Evolutionary conservation across 148 eudicot genomes (phyloP), one percentile per base, ranked within the genome.

Genomic region (Camellia lanceoleosa): DNA sequence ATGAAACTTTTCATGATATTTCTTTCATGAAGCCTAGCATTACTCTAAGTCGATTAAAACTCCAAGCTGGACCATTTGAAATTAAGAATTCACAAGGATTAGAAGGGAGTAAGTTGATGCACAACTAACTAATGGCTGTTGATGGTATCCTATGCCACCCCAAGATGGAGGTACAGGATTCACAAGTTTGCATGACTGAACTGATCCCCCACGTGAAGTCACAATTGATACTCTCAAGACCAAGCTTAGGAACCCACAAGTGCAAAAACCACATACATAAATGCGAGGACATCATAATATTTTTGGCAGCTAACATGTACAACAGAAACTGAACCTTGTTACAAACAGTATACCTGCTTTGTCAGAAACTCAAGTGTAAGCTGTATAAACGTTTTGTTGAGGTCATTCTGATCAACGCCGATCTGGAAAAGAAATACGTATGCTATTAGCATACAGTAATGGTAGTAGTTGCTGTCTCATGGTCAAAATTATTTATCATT

Each of bases 281-380:
- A 60, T 4, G 5, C 7, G 42, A 67, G 71, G 10, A 44, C 20
- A 68, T 44, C 6, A 18, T 2, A 15, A 43, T 15, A 69, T 18
- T 47, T 30, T 43, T 14, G 20, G 44, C 47, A 7, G 19, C 15
- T 44, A 5, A 46, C 18, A 19, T 46, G 69, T 52, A 38, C 38
- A 61, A 56, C 15, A 43, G 42, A 38, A 74, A 65, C 55, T 47
- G 4, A 14, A 65, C 6, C 58, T 73, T 68, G 15, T 44, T 68
- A 55, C 43, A 67, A 58, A 18, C 46, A 73, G 16, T 46, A 72
- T 88, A 95, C 99, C 97, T 95, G 99, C 81, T 95, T 95, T 7
- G 97, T 89, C 59, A 89, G 78, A 84, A 95, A 90, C 88, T 95
- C 99, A 68, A 95, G 89, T 5, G 99, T 95, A 71, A 95, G 93